Evolutionary conservation across 129 eudicot species (phyloP), one percentile per base, ranked within the genome.

Genomic region (Arctium lappa): DNA sequence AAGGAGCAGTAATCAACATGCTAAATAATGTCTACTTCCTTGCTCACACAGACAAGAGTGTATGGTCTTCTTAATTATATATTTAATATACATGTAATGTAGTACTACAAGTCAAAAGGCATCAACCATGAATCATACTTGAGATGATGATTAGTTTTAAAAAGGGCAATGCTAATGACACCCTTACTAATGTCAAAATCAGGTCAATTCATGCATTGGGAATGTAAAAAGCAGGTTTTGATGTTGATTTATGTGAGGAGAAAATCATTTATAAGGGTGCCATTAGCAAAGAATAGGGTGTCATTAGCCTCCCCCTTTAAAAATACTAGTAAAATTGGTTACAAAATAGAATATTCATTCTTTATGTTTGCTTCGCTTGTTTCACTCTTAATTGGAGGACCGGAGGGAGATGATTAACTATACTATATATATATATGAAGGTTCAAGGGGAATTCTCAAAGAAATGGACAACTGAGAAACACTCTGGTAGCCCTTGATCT

Each of bases 51-150:
- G 81, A 37, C 73, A 78, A 37, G 13, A 62, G 2, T 16, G 11
- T 60, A 73, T 81, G 73, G 80, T 81, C 33, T 32, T 73, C 62
- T 69, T 13, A 42, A 70, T 8, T 44, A 80, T 46, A 46, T 4
- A 27, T 63, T 22, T 22, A 6, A 65, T 27, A 65, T 27, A 62
- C 4, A 62, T 62, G 1, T 48, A 44, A 5, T 22, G 6, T 48
- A 18, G 39, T 38, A 60, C 29, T 62, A 34, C 73, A 37, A 78
- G 56, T 36, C 73, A 78, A 73, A 40, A 78, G 72, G 62, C 56
- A 78, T 62, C 36, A 63, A 39, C 18, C 6, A 68, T 68, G 68
- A 79, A 33, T n/a, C 32, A 79, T n/a, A n/a, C 34, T 40, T 72
- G 6, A 37, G 50, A 46, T 46, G 56, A 0, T 10, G 15, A 46